A percentile compares a stretch with the other conserved stretches of the same genome.
Conservation (phyloP, 352 stramenopile genomes). For the Globisporangium alternatum region DNA sequence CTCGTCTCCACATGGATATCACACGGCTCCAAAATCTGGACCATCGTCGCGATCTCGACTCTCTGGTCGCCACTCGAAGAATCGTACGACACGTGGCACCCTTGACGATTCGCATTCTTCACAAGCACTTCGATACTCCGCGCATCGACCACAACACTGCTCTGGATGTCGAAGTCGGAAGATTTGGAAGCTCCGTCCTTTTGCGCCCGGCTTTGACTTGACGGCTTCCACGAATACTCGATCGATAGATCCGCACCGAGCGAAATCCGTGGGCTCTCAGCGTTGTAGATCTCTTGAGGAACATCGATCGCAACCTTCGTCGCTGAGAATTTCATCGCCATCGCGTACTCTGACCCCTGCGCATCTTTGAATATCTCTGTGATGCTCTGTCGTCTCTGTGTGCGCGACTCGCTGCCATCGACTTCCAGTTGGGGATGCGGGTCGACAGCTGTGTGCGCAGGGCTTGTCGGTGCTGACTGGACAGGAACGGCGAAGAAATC, state of each 20-base stretch:
- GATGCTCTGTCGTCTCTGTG: conserved; percentile 43
- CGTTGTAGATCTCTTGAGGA: conserved; percentile 45
- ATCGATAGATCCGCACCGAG: conserved; percentile 58
- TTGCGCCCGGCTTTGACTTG: conserved; percentile 5
- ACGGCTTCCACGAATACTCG: conserved; percentile 50
- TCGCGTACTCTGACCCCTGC: conserved; percentile 39
- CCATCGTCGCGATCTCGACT: conserved; percentile 36
- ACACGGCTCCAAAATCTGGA: conserved; percentile 80
- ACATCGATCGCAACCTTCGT: conserved; percentile 53
- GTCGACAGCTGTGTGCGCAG: background rate
- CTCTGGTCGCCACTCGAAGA: conserved; percentile 11
- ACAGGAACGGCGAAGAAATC: conserved; percentile 57
- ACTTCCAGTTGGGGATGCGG: background rate
- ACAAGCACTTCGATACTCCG: conserved; percentile 60
- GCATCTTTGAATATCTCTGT: conserved; percentile 46
- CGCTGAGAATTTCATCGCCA: conserved; percentile 43
- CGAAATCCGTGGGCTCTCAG: conserved; percentile 39
- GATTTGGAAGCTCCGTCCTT: conserved; percentile 15
- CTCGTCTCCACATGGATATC: conserved; percentile 63
- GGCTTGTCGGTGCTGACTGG: conserved; percentile 1
- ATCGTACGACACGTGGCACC: conserved; percentile 44
- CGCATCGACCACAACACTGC: conserved; percentile 59
- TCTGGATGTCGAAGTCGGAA: conserved; percentile 66
- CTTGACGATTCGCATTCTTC: conserved; percentile 62
- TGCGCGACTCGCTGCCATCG: background rate